A percentile compares a stretch with the other conserved stretches of the same genome.
Conservation (phyloP, 768 basidiomycete genomes). For the Glaciozyma martinii region DNA sequence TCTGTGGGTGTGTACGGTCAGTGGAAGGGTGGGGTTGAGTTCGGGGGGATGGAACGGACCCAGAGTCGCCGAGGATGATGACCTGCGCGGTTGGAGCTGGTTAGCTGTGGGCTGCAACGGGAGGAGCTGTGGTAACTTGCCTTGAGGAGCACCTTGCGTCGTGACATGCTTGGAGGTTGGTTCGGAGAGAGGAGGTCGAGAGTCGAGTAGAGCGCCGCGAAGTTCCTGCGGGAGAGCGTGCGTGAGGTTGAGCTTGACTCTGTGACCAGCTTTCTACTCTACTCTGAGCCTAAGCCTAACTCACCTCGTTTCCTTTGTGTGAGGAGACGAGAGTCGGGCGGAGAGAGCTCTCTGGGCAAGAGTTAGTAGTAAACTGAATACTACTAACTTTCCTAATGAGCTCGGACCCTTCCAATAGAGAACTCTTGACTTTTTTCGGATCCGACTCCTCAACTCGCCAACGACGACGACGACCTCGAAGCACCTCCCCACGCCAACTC, state of each 20-base stretch:
- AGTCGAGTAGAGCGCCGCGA: neutral
- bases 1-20: conserved; percentile 42
- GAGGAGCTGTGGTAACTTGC: conserved; percentile 36
- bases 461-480: no score
- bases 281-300: no score
- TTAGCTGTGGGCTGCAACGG: neutral
- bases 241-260: neutral
- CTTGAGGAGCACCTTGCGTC: conserved; percentile 47
- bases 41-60: conserved; percentile 32
- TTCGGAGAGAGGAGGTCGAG: neutral
- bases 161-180: conserved; percentile 25
- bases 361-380: no score
- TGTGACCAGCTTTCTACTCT: no score
- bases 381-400: no score
- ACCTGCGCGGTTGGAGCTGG: conserved; percentile 52
- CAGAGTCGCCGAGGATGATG: conserved; percentile 86
- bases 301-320: no score
- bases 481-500: no score
- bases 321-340: no score
- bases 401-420: no score
- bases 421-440: no score
- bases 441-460: no score
- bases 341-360: no score
- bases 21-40: neutral
- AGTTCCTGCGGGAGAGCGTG: neutral